A percentile compares a stretch with the other conserved stretches of the same genome.
Conservation (phyloP, 148 eudicot species). For the Linanthus parryae region DNA sequence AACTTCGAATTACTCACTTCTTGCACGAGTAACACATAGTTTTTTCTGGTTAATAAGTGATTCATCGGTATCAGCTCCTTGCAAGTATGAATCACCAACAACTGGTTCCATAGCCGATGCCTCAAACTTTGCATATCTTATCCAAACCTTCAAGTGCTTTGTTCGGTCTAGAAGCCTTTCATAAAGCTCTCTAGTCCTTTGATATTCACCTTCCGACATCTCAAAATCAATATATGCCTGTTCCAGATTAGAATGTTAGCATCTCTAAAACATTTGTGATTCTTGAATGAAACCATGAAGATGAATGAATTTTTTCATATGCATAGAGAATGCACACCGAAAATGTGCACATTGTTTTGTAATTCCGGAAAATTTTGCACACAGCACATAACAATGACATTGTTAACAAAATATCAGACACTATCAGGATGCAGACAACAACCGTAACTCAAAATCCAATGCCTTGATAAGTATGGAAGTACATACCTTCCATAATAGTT, state of each 20-base stretch:
- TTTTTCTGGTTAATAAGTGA: conserved; percentile 29
- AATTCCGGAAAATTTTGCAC: too few species aligned
- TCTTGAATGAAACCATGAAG: too few species aligned
- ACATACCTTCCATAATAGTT: conserved; percentile 89
- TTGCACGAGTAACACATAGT: conserved; percentile 50
- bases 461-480: too few species aligned
- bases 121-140: conserved; percentile 94
- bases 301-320: too few species aligned
- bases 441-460: too few species aligned
- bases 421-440: too few species aligned
- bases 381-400: too few species aligned
- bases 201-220: conserved; percentile 67
- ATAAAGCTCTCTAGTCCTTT: conserved; percentile 81
- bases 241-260: conserved; percentile 9
- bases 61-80: conserved; percentile 32
- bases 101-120: conserved; percentile 54
- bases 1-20: too few species aligned
- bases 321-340: too few species aligned
- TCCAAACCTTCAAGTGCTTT: conserved; percentile 93
- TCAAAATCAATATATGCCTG: conserved; percentile 97
- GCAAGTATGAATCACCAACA: conserved; percentile 26
- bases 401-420: too few species aligned
- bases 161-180: conserved; percentile 91
- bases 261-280: too few species aligned
- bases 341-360: too few species aligned